phyloP scores from a whole-genome alignment of 305 asterid species.

The Withania somnifera region DNA sequence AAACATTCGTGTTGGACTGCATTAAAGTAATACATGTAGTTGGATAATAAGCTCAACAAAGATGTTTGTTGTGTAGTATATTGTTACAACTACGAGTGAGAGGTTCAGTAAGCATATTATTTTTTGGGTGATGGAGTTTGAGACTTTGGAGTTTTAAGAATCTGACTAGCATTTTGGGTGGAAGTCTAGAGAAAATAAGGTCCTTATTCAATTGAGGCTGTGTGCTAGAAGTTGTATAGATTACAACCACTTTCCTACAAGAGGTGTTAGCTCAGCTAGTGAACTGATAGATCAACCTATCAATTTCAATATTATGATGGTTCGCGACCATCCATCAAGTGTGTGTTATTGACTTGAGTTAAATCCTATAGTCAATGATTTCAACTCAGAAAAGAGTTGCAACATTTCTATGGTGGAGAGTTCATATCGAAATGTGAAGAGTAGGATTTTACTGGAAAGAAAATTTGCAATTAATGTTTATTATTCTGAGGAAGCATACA shows the following conservation, averaged over 20 bases:
- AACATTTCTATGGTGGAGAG: background rate
- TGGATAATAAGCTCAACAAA: background rate
- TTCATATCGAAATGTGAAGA: background rate
- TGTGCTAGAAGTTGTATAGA: background rate
- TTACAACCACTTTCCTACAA: background rate
- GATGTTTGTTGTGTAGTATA: background rate
- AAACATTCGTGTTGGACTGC: background rate
- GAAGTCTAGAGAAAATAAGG: background rate
- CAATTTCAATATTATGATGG: background rate
- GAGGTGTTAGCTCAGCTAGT: background rate
- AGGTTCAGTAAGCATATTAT: background rate
- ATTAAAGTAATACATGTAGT: background rate
- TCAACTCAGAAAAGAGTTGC: background rate
- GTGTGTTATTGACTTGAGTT: background rate
- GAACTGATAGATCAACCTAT: background rate
- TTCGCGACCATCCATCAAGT: background rate
- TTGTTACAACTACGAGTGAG: background rate
- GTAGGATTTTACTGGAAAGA: background rate
- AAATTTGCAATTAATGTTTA: background rate
- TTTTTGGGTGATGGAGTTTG: background rate
- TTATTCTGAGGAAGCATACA: background rate
- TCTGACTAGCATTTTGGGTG: background rate
- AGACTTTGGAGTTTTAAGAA: background rate
- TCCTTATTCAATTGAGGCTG: background rate
- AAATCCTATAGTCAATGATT: background rate